Evolutionary conservation across 257 asterid species (phyloP), one percentile per base, ranked within the genome.

Genomic region (Agastache rugosa): DNA sequence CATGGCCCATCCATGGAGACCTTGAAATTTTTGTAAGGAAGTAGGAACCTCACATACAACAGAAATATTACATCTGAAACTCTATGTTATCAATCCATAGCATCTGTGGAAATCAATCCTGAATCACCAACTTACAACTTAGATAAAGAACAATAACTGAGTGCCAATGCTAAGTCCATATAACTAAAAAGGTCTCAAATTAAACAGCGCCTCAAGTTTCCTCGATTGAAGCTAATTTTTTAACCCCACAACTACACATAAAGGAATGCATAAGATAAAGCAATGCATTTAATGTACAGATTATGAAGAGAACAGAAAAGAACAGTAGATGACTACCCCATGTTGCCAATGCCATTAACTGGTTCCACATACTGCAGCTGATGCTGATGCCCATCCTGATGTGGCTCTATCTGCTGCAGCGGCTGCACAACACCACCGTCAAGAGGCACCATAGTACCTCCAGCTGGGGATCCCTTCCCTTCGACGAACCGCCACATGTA

Each of bases 401-500:
- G 88, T 0, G 82, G 76, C 50, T 78, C 92, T 59, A 94, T 67
- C 83, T 85, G 93, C 79, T 88, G 97, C 90, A 91, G 75, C 1
- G 97, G 93, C 83, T 83, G 93, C 79, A 78, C 89, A 70, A 47
- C 74, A 75, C 77, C 75, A 42, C 81, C 85, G 34, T 85, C 93
- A 54, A 85, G 79, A n/a, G 84, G 53, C 58, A 74, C 76, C 17
- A 84, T 77, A 20, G 87, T 74, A 20, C 76, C 85, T 5, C 84
- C 79, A 31, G 85, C 72, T 3, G 86, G 84, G 11, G 90, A 71
- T 55, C 90, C 93, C 78, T 90, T 94, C 70, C 87, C 96, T 72
- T 92, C 99, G 8, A 79, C 83, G 29, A 89, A 76, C 85, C 96
- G 82, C 97, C 99, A 90, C 99, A 94, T 89, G 78, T 94, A 94